Base-by-base conservation (phyloP, 108 stramenopile species). In the Skeletonema marinoi region DNA sequence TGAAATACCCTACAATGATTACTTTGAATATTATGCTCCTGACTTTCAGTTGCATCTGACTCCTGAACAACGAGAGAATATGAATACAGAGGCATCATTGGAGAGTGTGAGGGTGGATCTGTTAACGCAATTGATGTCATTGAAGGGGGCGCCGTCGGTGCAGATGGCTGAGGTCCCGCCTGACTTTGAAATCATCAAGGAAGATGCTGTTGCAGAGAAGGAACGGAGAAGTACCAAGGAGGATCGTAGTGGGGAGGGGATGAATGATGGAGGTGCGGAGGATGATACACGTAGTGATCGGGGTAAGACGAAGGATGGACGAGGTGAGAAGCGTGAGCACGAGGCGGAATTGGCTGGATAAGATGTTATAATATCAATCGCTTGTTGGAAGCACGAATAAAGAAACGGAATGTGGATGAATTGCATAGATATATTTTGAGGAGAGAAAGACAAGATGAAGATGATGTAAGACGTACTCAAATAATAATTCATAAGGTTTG, bases 1-100 rank as follows among this genome's bases (percentile, higher is more conserved):
- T 71, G 93, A 97, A 13, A 96, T 99, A 64, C 99, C 99, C 14
- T 97, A 93, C 89, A 99, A 99, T 86, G 98, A 99, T 75, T 99
- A 99, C 88, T 98, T 89, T 86, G 98, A 99, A 84, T 99, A 98
- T 84, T 99, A 95, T 86, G 95, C 97, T 2, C 99, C 99, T 7
- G 97, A 98, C 74, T 99, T 90, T 84, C 92, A 97, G 80, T 83
- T 99, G 62, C 99, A 99, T 83, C 75, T 99, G 58, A 89, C 87
- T 14, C 93, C 93, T n/a, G 86, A 94, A 36, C 77, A 78, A 13
- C 72, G 80, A 68, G 97, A 97, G 70, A 97, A 99, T 80, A 70
- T 87, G 62, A 99, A 99, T 81, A 84, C 88, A 10, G 74, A 78
- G 19, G 78, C 70, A 25, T 87, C 85, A 25, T 46, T 94, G 38